phyloP scores from a whole-genome alignment of 2,329 filamentous ascomycete species.

The Alternaria arborescens region DNA sequence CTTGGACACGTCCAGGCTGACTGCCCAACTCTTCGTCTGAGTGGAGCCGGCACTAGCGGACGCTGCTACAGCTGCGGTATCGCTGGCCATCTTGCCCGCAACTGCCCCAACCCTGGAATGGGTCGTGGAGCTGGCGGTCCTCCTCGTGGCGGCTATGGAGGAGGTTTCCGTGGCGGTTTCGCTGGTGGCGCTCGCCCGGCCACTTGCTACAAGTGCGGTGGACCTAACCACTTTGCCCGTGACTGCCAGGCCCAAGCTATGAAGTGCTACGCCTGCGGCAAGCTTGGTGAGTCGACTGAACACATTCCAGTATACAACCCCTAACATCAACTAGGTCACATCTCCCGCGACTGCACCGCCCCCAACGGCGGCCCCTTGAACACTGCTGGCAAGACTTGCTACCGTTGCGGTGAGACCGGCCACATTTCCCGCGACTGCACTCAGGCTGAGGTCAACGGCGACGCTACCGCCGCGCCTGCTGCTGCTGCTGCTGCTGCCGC shows the following conservation, averaged over 20 bases:
- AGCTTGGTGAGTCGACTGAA: constrained; percentile 61
- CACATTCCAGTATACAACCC: neutral
- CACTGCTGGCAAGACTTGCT: constrained; percentile 98
- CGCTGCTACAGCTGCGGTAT: constrained; percentile 98
- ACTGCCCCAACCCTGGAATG: constrained; percentile 80
- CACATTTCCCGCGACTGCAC: constrained; percentile 97
- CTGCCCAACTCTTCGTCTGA: constrained; percentile 94
- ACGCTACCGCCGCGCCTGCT: constrained; percentile 38
- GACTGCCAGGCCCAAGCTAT: constrained; percentile 98
- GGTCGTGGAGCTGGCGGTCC: constrained; percentile 68
- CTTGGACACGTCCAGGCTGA: constrained; percentile 98
- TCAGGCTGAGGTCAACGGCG: constrained; percentile 68
- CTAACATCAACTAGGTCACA: constrained; percentile 68
- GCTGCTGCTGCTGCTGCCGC: constrained; percentile 32
- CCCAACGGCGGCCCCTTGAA: constrained; percentile 96
- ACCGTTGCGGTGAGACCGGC: constrained; percentile 93
- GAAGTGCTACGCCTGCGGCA: constrained; percentile 98
- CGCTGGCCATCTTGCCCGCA: constrained; percentile 88
- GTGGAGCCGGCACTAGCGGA: constrained; percentile 78
- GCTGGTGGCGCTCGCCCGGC: constrained; percentile 71
- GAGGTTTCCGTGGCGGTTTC: constrained; percentile 76
- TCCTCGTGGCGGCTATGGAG: constrained; percentile 77
- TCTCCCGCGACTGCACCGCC: constrained; percentile 93
- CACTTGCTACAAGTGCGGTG: constrained; percentile 75
- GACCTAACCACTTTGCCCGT: constrained; percentile 97